phyloP scores from a whole-genome alignment of 2,329 filamentous ascomycete genomes.

The Diaporthe citri region DNA sequence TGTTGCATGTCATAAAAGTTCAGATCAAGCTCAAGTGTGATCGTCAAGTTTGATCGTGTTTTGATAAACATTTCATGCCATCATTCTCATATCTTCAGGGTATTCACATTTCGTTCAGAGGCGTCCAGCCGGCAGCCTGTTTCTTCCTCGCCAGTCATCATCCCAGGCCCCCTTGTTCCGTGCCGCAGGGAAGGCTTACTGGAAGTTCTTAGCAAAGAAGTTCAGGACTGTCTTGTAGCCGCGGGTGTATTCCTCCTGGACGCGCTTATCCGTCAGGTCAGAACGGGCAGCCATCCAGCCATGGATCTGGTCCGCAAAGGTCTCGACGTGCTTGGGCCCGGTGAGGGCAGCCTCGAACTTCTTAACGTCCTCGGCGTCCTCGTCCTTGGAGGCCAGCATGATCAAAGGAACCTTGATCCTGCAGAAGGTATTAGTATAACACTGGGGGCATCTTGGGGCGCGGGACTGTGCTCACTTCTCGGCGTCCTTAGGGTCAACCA shows the following conservation, averaged over 20 bases:
- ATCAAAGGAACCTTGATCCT: slow-evolving; percentile 71
- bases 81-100: background rate
- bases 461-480: slow-evolving; percentile 44
- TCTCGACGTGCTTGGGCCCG: slow-evolving; percentile 72
- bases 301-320: slow-evolving; percentile 76
- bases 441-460: background rate
- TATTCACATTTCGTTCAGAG: slow-evolving; percentile 12
- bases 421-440: background rate
- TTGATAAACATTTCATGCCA: background rate
- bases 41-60: background rate
- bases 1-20: no score
- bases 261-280: slow-evolving; percentile 67
- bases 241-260: slow-evolving; percentile 72
- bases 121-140: background rate
- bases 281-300: slow-evolving; percentile 80
- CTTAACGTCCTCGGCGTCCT: slow-evolving; percentile 67
- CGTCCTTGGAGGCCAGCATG: slow-evolving; percentile 75
- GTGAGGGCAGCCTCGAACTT: slow-evolving; percentile 67
- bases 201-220: slow-evolving; percentile 68
- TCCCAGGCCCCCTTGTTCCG: background rate
- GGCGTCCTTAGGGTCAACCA: slow-evolving; percentile 74
- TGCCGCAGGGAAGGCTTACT: slow-evolving; percentile 39
- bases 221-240: slow-evolving; percentile 70
- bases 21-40: background rate
- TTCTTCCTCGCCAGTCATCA: slow-evolving; percentile 8